Evolutionary conservation across 1,139 yeast genomes (phyloP).

Genomic region (Magnusiomyces sp.): DNA sequence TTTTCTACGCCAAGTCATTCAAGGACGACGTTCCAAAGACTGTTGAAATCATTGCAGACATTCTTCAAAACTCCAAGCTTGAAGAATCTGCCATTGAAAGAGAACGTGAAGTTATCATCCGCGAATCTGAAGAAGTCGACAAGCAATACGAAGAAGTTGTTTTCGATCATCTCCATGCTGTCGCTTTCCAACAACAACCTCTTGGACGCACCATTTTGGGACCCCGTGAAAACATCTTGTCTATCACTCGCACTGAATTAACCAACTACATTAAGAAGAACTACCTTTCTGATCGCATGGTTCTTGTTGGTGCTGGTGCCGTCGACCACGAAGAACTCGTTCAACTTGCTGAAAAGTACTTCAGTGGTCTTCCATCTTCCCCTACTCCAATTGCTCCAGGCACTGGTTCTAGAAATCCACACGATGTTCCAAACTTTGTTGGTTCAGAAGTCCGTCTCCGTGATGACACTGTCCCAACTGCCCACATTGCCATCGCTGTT

Average conservation of each 20-base stretch:
- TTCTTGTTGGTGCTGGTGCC: constrained; percentile 90
- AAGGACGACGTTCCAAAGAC: constrained; percentile 74
- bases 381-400: constrained; percentile 60
- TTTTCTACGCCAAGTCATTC: constrained; percentile 86
- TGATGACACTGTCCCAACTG: constrained; percentile 76
- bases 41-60: constrained; percentile 82
- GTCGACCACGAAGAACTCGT: constrained; percentile 84
- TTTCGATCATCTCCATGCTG: constrained; percentile 91
- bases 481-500: constrained; percentile 90
- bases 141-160: constrained; percentile 98
- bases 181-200: constrained; percentile 84
- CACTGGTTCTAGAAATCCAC: constrained; percentile 50
- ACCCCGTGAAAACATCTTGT: constrained; percentile 78
- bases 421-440: constrained; percentile 65
- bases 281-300: constrained; percentile 97
- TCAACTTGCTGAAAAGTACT: constrained; percentile 60
- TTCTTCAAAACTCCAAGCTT: constrained; percentile 75
- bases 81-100: constrained; percentile 83
- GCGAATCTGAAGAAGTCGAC: constrained; percentile 96
- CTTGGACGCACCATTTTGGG: constrained; percentile 97
- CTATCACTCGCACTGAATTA: constrained; percentile 70
- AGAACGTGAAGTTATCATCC: constrained; percentile 90
- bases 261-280: constrained; percentile 72
- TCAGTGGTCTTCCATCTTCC: constrained; percentile 67
- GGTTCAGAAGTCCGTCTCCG: constrained; percentile 83